Conservation (phyloP, 2,329 filamentous ascomycete genomes). For the Arthrobotrys entomopaga region DNA sequence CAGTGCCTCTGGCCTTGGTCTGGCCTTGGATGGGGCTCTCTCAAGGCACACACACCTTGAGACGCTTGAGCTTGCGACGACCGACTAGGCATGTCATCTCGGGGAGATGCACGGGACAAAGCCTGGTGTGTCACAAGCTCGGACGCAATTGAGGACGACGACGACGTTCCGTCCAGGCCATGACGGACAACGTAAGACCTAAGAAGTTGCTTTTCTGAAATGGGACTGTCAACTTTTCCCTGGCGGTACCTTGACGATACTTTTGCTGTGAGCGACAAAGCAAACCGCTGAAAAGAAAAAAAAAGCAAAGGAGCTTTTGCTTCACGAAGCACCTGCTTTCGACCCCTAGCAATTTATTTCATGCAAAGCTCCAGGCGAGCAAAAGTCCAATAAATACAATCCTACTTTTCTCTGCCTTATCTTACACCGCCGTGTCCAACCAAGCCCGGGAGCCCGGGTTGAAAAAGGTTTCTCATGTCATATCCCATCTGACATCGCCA, state of each 20-base stretch:
- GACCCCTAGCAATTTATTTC: slow-evolving; percentile 18
- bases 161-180: no score
- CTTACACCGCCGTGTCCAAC: slow-evolving; percentile 15
- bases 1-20: background rate
- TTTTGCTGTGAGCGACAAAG: slow-evolving; percentile 21
- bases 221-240: slow-evolving; percentile 1
- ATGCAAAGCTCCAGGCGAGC: background rate
- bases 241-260: slow-evolving; percentile 34
- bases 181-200: no score
- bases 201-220: slow-evolving; percentile 30
- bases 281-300: slow-evolving; percentile 3
- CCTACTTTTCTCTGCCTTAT: slow-evolving; percentile 13
- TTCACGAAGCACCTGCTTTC: slow-evolving; percentile 31
- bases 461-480: background rate
- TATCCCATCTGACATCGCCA: slow-evolving; percentile 24
- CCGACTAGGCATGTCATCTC: slow-evolving; percentile 13
- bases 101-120: slow-evolving; percentile 19
- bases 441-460: slow-evolving; percentile 3
- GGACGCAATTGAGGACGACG: no score
- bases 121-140: slow-evolving; percentile 38
- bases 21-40: slow-evolving; percentile 26
- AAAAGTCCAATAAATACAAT: background rate
- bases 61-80: slow-evolving; percentile 16
- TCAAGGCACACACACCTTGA: slow-evolving; percentile 42
- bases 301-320: no score